Percentiles rank a stretch among this genome's conserved stretches.
These are phyloP conservation scores for Aspergillus brunneoviolaceus DNA, from an alignment of 2,329 filamentous ascomycete genomes.

Conservation along the genomic window DNA sequence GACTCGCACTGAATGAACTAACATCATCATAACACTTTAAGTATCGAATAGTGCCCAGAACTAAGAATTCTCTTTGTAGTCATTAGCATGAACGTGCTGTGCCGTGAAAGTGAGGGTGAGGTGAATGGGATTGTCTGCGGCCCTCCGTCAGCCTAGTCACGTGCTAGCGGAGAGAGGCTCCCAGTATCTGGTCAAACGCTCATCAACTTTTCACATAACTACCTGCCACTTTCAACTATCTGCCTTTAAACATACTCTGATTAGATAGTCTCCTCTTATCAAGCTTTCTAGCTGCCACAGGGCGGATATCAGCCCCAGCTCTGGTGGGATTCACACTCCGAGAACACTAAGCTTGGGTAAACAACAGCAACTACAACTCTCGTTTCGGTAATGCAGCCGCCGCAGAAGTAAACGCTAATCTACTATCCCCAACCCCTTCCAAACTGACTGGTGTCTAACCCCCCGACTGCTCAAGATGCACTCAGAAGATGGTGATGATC, in stretches of 20 bases:
- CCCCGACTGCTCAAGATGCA: constrained; percentile 2
- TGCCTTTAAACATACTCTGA: background rate
- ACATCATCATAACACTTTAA: background rate
- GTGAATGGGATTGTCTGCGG: background rate
- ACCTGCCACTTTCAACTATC: background rate
- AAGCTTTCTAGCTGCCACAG: background rate
- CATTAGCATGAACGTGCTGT: background rate
- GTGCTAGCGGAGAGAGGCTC: background rate
- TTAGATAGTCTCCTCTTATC: background rate
- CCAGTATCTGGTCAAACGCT: background rate
- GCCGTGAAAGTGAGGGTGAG: background rate
- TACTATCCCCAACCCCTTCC: background rate
- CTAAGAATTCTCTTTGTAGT: background rate
- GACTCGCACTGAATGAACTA: background rate
- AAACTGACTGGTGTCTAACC: background rate
- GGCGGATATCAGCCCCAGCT: background rate
- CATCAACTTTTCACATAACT: background rate
- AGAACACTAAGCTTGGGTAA: background rate
- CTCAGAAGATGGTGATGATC: constrained; percentile 14
- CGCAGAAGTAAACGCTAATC: background rate
- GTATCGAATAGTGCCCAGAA: background rate
- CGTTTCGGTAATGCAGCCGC: background rate
- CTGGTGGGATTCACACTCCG: background rate
- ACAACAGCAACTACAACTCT: background rate
- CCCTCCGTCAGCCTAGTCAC: background rate